A percentile compares a stretch with the other conserved stretches of the same genome.
phyloP scores from a whole-genome alignment of 192 early-diverging fungal species.

The Lobulomyces angularis region DNA sequence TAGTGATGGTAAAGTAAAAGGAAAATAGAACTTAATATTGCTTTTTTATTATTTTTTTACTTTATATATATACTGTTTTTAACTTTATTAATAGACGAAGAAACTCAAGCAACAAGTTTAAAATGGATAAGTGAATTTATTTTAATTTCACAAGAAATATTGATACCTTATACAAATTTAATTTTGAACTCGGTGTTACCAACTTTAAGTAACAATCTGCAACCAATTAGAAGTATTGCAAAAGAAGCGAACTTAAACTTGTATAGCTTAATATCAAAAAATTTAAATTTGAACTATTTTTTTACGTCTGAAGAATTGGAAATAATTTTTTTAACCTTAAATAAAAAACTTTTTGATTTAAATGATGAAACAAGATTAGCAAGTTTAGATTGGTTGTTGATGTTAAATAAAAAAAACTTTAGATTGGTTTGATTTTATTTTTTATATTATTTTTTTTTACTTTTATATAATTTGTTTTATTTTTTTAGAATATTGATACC shows the following conservation, averaged over 20 bases:
- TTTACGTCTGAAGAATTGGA: not conserved
- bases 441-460: conserved; percentile 10
- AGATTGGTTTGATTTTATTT: conserved; percentile 36
- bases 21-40: conserved; percentile 1
- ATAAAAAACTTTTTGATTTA: conserved; percentile 69
- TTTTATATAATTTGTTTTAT: not conserved
- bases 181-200: conserved; percentile 79
- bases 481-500: conserved; percentile 61
- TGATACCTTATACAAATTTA: conserved; percentile 69
- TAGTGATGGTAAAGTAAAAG: conserved; percentile 27
- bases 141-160: conserved; percentile 61
- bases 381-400: conserved; percentile 90
- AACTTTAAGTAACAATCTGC: conserved; percentile 63
- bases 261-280: conserved; percentile 61
- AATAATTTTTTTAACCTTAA: not conserved
- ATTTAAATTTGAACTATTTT: too few relatives aligned
- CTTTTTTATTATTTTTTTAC: not conserved
- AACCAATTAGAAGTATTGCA: conserved; percentile 58
- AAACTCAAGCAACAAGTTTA: conserved; percentile 84
- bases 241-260: conserved; percentile 70
- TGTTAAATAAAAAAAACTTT: conserved; percentile 88
- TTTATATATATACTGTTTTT: too few relatives aligned
- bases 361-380: conserved; percentile 86
- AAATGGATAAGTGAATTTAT: conserved; percentile 90
- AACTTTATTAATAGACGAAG: conserved; percentile 46